Conservation (phyloP, 192 early-diverging fungal species). For the Podochytrium sp. region DNA sequence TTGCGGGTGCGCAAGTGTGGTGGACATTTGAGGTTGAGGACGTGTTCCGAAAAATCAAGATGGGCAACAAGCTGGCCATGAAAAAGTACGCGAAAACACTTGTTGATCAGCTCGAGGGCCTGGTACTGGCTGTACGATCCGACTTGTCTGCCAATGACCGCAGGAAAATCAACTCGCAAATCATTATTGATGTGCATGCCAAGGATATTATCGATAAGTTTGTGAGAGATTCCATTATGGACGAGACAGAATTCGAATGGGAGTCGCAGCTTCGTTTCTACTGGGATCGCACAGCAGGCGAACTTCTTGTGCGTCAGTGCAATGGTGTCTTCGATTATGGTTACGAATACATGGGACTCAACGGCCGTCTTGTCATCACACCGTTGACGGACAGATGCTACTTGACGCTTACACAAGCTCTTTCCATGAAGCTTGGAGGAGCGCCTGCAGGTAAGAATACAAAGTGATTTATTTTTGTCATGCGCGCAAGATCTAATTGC, state of each 20-base stretch:
- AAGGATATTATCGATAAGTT: constrained; percentile 66
- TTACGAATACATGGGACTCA: constrained; percentile 66
- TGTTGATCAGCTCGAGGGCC: constrained; percentile 57
- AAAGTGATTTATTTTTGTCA: not conserved
- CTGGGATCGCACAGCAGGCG: constrained; percentile 58
- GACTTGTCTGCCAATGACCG: constrained; percentile 58
- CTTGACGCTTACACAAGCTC: constrained; percentile 59
- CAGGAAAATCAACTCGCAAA: constrained; percentile 61
- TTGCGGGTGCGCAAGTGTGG: constrained; percentile 68
- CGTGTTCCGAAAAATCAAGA: constrained; percentile 60
- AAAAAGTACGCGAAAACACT: constrained; percentile 59
- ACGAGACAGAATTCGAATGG: constrained; percentile 65
- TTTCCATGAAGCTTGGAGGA: constrained; percentile 65
- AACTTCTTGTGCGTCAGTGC: constrained; percentile 54
- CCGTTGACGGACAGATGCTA: constrained; percentile 67
- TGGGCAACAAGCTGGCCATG: constrained; percentile 64
- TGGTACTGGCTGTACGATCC: constrained; percentile 56
- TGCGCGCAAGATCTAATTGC: not conserved
- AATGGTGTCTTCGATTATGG: constrained; percentile 67
- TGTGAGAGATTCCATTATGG: constrained; percentile 60
- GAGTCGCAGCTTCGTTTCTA: constrained; percentile 67
- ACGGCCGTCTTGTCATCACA: constrained; percentile 62
- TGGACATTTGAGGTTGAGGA: constrained; percentile 74
- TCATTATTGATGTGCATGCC: constrained; percentile 67
- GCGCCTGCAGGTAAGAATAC: constrained; percentile 52